Evolutionary conservation across 2,329 filamentous ascomycete genomes (phyloP).

Genomic region (Fusarium incarnatum): DNA sequence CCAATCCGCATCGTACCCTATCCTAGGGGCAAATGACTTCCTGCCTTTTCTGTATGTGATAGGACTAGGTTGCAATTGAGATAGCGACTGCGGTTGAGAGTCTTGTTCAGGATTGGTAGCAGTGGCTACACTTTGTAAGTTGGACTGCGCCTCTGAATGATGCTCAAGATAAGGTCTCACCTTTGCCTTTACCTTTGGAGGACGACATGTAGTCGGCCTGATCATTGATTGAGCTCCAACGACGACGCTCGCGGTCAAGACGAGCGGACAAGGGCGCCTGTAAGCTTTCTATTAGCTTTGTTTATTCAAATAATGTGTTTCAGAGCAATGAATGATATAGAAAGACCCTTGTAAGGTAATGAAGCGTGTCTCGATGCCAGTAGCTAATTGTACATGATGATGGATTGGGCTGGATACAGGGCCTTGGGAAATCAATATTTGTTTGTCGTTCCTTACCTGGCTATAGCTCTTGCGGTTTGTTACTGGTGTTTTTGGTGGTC

Average conservation of each 20-base stretch:
- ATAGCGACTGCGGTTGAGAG: not conserved
- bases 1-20: slow-evolving; percentile 31
- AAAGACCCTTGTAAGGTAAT: not conserved
- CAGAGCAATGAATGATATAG: not conserved
- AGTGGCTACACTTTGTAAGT: slow-evolving; percentile 37
- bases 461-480: slow-evolving; percentile 13
- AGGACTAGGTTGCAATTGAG: slow-evolving; percentile 2
- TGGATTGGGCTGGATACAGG: not conserved
- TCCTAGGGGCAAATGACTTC: slow-evolving; percentile 3
- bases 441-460: slow-evolving; percentile 21
- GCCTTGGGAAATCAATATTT: not conserved
- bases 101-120: slow-evolving; percentile 18
- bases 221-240: slow-evolving; percentile 28
- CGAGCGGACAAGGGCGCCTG: slow-evolving; percentile 35
- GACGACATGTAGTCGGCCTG: slow-evolving; percentile 32
- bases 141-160: not conserved
- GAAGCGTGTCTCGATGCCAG: not conserved
- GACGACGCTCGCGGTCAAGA: slow-evolving; percentile 14
- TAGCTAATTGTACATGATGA: not conserved
- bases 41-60: slow-evolving; percentile 3
- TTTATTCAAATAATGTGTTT: not conserved
- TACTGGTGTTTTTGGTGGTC: slow-evolving; percentile 11
- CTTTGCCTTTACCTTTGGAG: slow-evolving; percentile 18
- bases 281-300: slow-evolving; percentile 13
- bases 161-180: slow-evolving; percentile 19